Evolutionary conservation across 352 stramenopile species (phyloP).

Genomic region (Globisporangium nagaii): DNA sequence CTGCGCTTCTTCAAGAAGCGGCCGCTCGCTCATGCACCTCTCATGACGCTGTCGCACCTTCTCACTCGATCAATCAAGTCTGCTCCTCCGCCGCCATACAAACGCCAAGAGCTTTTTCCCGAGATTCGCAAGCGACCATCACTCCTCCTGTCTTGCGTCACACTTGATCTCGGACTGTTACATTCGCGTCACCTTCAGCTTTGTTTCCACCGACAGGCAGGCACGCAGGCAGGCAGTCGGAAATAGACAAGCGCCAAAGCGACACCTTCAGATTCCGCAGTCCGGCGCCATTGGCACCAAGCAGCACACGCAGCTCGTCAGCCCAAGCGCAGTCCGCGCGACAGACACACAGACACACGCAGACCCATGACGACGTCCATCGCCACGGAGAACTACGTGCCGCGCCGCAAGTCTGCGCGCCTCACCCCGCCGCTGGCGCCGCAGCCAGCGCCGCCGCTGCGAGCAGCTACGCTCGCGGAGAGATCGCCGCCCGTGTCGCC

Average conservation of each 20-base stretch:
- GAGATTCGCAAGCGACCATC: background rate
- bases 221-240: too few species aligned
- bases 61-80: background rate
- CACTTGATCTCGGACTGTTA: too few species aligned
- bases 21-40: background rate
- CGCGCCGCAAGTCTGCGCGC: conserved; percentile 10
- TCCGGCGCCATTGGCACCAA: background rate
- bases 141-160: too few species aligned
- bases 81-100: too few species aligned
- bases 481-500: conserved; percentile 9
- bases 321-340: background rate
- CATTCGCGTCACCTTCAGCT: too few species aligned
- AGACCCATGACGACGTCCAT: conserved; percentile 6
- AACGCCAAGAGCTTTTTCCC: too few species aligned
- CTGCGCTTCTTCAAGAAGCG: background rate
- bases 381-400: conserved; percentile 6
- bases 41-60: background rate
- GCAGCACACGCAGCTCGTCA: background rate
- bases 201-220: too few species aligned
- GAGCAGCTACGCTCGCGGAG: background rate
- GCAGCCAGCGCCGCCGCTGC: background rate
- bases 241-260: background rate
- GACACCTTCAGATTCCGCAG: conserved; percentile 2
- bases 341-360: background rate
- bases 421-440: conserved; percentile 5